Conservation (phyloP, 805 yeast genomes). For the Martiniozyma abietophila region DNA sequence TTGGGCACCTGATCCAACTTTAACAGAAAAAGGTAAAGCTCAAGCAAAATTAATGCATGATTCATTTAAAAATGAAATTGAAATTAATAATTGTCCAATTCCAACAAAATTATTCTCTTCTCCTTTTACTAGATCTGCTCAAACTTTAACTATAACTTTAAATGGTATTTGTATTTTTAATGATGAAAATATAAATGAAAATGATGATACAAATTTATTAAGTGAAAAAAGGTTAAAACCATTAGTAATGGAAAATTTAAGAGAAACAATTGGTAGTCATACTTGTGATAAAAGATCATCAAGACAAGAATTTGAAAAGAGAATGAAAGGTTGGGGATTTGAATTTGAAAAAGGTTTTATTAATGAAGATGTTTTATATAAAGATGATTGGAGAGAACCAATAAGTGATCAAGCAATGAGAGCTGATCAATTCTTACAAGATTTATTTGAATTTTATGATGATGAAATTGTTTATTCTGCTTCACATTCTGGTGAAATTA, state of each 20-base stretch:
- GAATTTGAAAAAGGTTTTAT: conserved; percentile 33
- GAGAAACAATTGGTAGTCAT: conserved; percentile 56
- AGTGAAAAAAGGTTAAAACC: conserved; percentile 19
- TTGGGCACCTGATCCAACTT: conserved; percentile 54
- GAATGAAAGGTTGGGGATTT: conserved; percentile 35
- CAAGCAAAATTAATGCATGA: conserved; percentile 45
- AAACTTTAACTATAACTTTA: conserved; percentile 47
- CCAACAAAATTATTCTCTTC: conserved; percentile 50
- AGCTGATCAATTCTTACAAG: conserved; percentile 35
- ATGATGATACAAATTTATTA: too few relatives aligned
- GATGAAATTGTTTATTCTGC: conserved; percentile 36
- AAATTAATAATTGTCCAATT: conserved; percentile 38
- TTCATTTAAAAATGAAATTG: conserved; percentile 35
- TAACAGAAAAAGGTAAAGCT: conserved; percentile 44
- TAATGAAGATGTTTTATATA: conserved; percentile 42
- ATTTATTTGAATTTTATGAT: conserved; percentile 28
- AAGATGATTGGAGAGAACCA: conserved; percentile 38
- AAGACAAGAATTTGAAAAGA: conserved; percentile 28
- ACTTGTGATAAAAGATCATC: conserved; percentile 50
- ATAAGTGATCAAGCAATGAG: conserved; percentile 41
- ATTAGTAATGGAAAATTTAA: conserved; percentile 34
- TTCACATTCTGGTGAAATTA: conserved; percentile 54
- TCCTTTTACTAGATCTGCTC: conserved; percentile 57
- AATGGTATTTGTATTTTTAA: conserved; percentile 27
- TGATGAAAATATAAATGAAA: conserved; percentile 14